Percentiles rank a stretch among this genome's conserved stretches.
phyloP scores from a whole-genome alignment of 75 land plant genomes.

The Pinus albicaulis region DNA sequence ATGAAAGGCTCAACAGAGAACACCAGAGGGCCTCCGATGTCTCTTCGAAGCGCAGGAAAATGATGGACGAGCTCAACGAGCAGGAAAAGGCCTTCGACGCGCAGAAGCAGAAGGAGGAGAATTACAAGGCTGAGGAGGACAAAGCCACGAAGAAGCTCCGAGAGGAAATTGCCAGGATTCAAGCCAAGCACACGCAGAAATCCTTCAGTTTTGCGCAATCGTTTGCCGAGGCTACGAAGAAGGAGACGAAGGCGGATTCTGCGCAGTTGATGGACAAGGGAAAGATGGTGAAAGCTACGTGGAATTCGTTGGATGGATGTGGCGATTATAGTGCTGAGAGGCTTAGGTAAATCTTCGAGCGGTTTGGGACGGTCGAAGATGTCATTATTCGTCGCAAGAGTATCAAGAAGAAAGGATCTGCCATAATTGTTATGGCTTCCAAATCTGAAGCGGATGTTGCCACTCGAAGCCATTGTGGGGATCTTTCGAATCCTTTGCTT shows the following conservation, averaged over 20 bases:
- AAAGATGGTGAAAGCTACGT: constrained; percentile 76
- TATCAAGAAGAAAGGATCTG: too few relatives aligned
- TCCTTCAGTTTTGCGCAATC: neutral
- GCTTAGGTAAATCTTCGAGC: constrained; percentile 40
- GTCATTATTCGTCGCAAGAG: constrained; percentile 54
- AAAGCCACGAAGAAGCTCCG: constrained; percentile 49
- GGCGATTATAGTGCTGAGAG: constrained; percentile 41
- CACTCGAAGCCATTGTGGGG: too few relatives aligned
- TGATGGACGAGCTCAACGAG: too few relatives aligned
- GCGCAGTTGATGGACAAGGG: constrained; percentile 35
- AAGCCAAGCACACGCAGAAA: constrained; percentile 45
- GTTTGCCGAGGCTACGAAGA: too few relatives aligned
- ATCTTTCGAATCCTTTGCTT: too few relatives aligned
- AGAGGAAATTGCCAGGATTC: constrained; percentile 76
- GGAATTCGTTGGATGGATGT: constrained; percentile 47
- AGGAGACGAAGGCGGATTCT: too few relatives aligned
- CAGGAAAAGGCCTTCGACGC: constrained; percentile 17
- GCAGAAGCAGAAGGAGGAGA: constrained; percentile 11
- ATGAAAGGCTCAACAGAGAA: constrained; percentile 52
- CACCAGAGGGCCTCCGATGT: constrained; percentile 8
- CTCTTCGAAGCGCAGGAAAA: too few relatives aligned
- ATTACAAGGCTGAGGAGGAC: constrained; percentile 54
- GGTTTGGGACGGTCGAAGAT: constrained; percentile 87
- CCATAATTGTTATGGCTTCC: too few relatives aligned
- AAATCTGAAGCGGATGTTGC: too few relatives aligned